A percentile compares a stretch with the other conserved stretches of the same genome.
These are phyloP conservation scores for Evansstolkia leycettana DNA, from an alignment of 495 filamentous ascomycete genomes.

Conservation along the genomic window DNA sequence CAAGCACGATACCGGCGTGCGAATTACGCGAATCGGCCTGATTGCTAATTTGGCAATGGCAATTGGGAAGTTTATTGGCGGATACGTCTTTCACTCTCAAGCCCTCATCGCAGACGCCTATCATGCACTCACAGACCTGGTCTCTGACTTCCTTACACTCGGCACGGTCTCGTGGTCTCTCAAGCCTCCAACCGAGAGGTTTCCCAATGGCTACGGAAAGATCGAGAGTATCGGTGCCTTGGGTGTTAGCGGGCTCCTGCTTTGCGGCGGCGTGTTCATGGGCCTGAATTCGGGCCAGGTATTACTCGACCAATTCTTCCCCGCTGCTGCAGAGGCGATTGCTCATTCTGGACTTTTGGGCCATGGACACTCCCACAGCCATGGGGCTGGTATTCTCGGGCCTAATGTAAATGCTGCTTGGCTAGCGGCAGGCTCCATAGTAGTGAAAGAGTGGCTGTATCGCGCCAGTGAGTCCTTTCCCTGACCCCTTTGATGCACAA, in stretches of 20 bases:
- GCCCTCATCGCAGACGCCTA: conserved; percentile 89
- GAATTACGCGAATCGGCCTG: conserved; percentile 86
- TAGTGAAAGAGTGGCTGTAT: conserved; percentile 94
- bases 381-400: conserved; percentile 42
- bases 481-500: too few species aligned
- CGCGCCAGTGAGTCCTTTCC: conserved; percentile 71
- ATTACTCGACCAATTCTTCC: conserved; percentile 68
- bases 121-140: conserved; percentile 87
- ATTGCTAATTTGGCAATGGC: conserved; percentile 92
- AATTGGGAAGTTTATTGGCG: conserved; percentile 79
- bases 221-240: conserved; percentile 90
- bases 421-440: conserved; percentile 83
- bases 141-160: conserved; percentile 87
- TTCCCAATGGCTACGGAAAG: conserved; percentile 90
- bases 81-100: conserved; percentile 89
- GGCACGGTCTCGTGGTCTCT: conserved; percentile 87
- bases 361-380: conserved; percentile 50
- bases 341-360: conserved; percentile 40
- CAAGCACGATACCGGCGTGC: conserved; percentile 85
- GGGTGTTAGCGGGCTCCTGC: conserved; percentile 80
- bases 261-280: conserved; percentile 84
- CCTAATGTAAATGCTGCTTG: conserved; percentile 89
- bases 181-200: conserved; percentile 64
- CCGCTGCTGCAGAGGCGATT: conserved; percentile 53
- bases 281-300: conserved; percentile 63